A percentile compares a stretch with the other conserved stretches of the same genome.
Evolutionary conservation across 2,329 filamentous ascomycete species (phyloP).

Genomic region (Cladobotryum protrusum): DNA sequence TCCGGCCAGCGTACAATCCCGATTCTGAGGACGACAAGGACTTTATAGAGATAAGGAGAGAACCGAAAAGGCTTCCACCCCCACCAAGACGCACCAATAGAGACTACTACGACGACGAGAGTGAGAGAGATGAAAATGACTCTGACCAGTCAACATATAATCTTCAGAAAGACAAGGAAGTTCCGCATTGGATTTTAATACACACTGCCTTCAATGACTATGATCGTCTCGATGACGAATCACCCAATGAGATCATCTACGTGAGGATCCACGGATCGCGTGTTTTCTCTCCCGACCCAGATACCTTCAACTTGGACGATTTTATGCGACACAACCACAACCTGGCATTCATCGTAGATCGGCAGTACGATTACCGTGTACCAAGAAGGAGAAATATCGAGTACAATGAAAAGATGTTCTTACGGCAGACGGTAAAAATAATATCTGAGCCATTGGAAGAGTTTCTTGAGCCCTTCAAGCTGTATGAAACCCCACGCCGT

Average conservation of each 20-base stretch:
- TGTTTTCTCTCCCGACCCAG: background rate
- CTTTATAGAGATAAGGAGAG: too few relatives aligned
- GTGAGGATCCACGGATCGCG: background rate
- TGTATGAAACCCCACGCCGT: background rate
- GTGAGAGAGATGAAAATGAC: background rate
- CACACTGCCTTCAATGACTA: background rate
- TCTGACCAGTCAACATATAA: too few relatives aligned
- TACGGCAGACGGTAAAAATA: background rate
- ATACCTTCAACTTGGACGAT: background rate
- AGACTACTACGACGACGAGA: background rate
- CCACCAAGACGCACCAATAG: too few relatives aligned
- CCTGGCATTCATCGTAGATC: background rate
- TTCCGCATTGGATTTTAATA: background rate
- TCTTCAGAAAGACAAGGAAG: too few relatives aligned
- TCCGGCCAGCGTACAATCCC: too few relatives aligned
- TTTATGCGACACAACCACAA: background rate
- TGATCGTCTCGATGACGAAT: background rate
- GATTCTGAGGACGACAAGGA: too few relatives aligned
- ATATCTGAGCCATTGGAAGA: background rate
- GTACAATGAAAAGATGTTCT: background rate
- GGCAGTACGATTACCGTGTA: background rate
- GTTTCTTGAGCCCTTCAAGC: background rate
- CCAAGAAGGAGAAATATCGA: too few relatives aligned
- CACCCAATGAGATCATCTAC: background rate
- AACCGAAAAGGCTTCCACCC: too few relatives aligned